These are phyloP conservation scores for Ambrosiella cleistominuta DNA, from an alignment of 2,329 filamentous ascomycete genomes.

Conservation along the genomic window DNA sequence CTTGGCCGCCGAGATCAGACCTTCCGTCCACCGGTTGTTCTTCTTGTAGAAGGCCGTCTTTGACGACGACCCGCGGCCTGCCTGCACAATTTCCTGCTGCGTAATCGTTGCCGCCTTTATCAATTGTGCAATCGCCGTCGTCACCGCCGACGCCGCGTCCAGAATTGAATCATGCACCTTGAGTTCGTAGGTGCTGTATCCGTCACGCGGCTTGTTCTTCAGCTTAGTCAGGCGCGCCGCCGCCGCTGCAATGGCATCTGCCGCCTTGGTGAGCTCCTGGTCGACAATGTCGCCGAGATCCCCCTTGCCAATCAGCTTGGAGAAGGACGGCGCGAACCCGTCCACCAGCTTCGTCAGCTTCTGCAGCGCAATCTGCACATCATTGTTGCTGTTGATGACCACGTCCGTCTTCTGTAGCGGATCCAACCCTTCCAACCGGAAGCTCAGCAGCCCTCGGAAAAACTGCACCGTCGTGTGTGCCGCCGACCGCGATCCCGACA, in stretches of 20 bases:
- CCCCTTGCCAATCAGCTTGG: conserved; percentile 60
- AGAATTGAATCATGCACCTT: conserved; percentile 92
- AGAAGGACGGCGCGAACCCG: conserved; percentile 69
- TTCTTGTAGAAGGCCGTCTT: conserved; percentile 98
- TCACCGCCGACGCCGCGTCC: conserved; percentile 82
- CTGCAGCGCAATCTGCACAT: conserved; percentile 87
- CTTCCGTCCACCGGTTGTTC: conserved; percentile 98
- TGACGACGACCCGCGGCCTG: conserved; percentile 73
- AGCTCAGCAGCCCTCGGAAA: conserved; percentile 86
- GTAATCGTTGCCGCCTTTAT: conserved; percentile 89
- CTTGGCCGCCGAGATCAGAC: conserved; percentile 91
- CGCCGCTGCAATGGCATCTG: conserved; percentile 85
- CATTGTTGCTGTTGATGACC: conserved; percentile 92
- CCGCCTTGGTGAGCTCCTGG: conserved; percentile 77
- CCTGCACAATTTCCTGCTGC: conserved; percentile 90
- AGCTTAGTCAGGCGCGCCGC: conserved; percentile 78
- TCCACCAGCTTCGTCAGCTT: conserved; percentile 87
- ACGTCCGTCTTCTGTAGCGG: conserved; percentile 87
- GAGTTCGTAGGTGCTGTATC: conserved; percentile 89
- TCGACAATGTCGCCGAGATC: conserved; percentile 90
- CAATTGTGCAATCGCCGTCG: conserved; percentile 78
- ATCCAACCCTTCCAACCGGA: conserved; percentile 80
- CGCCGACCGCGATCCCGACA: conserved; percentile 65
- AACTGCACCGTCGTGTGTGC: conserved; percentile 81
- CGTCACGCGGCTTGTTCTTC: conserved; percentile 89